Base-by-base conservation (phyloP, 257 asterid species). In the Handroanthus guayacan region DNA sequence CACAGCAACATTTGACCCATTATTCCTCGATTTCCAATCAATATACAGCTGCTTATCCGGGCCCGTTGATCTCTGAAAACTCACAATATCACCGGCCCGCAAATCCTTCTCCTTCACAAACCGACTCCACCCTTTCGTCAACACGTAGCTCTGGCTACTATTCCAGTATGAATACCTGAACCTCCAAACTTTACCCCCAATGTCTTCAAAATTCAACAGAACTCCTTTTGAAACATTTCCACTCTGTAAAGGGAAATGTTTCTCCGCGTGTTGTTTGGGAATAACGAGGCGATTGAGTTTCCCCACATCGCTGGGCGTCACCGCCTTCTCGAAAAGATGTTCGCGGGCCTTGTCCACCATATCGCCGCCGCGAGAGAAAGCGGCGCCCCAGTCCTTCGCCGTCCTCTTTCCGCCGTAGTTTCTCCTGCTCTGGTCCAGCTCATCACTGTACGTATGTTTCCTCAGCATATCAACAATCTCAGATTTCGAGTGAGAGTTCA, bases 221-320 rank as follows among this genome's bases (percentile, higher is more conserved):
- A 88, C 71, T 0, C 96, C 91, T 6, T 90, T 90, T 0, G 87
- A 74, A 0, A 68, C 69, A 69, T 10, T 73, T 3, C 82, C 88
- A 5, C 74, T 79, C 78, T 76, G 90, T 55, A 89, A 34, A 2
- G 92, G 95, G 55, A 89, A 89, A 77, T 87, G 88, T 69, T 80
- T 88, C 37, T 90, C 96, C 2, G 97, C 97, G 62, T 92, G 93
- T 36, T 92, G 97, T 37, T 92, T 92, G 0, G 97, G 97, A 3
- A 92, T 88, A 2, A 90, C 96, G 2, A 92, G 85, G 71, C 97
- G 52, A 64, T 92, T 90, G 4, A 90, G 78, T 13, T 92, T 92
- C 0, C 97, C 97, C 3, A 92, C 93, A 58, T 91, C 97, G 75
- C 94, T 89, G 0, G 92, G 94, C 3, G 97, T 91, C 47, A 91